A percentile compares a stretch with the other conserved stretches of the same genome.
These are phyloP conservation scores for Pichia sp. DNA, from an alignment of 1,139 yeast genomes.

Conservation along the genomic window DNA sequence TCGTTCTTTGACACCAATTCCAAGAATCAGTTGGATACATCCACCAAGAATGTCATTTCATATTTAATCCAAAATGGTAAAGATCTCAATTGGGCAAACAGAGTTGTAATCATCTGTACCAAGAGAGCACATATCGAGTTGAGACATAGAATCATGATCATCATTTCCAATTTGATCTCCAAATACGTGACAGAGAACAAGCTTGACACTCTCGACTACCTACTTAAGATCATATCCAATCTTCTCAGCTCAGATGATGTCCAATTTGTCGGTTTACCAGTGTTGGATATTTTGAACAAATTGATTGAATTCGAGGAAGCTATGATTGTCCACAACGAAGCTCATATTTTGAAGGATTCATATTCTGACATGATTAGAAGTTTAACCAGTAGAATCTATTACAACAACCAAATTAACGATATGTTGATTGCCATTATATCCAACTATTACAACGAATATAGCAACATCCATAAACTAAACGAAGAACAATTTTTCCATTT, in stretches of 20 bases:
- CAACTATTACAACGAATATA: conserved; percentile 22
- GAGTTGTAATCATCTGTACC: conserved; percentile 62
- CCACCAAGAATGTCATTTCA: conserved; percentile 35
- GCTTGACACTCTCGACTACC: conserved; percentile 40
- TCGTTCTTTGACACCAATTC: conserved; percentile 39
- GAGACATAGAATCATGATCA: conserved; percentile 54
- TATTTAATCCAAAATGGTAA: conserved; percentile 29
- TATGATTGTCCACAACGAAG: conserved; percentile 34
- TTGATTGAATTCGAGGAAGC: conserved; percentile 59
- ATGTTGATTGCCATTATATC: conserved; percentile 54
- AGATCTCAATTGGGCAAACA: conserved; percentile 48
- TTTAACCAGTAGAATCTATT: conserved; percentile 69
- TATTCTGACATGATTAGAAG: conserved; percentile 52
- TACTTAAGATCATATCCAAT: conserved; percentile 58
- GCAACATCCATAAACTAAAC: conserved; percentile 2
- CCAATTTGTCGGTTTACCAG: conserved; percentile 85
- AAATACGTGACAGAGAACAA: conserved; percentile 33
- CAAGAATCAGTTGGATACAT: conserved; percentile 34
- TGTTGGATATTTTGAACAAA: conserved; percentile 70
- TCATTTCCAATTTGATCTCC: conserved; percentile 40
- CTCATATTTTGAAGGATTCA: conserved; percentile 26
- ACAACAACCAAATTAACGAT: conserved; percentile 79
- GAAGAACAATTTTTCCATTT: conserved; percentile 16
- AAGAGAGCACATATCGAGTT: conserved; percentile 88
- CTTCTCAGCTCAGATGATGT: conserved; percentile 69